Percentiles rank a stretch among this genome's conserved stretches.
Evolutionary conservation across 1,139 yeast genomes (phyloP).

Genomic region (Schwanniomyces etchellsii): DNA sequence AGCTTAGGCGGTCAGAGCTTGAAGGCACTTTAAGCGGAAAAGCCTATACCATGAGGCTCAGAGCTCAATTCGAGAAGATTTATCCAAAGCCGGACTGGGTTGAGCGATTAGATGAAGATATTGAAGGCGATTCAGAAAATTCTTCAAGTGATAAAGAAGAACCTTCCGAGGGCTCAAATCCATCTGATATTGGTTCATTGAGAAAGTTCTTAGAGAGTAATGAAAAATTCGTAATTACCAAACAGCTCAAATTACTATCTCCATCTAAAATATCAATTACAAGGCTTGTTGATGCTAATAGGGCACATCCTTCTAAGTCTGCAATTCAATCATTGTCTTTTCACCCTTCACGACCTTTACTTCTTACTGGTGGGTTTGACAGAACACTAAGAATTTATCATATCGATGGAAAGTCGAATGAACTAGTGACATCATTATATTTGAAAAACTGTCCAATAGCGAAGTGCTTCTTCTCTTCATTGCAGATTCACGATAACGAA

Average conservation of each 20-base stretch:
- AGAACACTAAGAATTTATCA: constrained; percentile 82
- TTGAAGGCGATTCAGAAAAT: constrained; percentile 23
- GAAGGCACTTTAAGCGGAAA: constrained; percentile 61
- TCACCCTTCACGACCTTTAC: constrained; percentile 80
- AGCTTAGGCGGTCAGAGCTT: constrained; percentile 58
- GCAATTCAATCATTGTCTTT: constrained; percentile 81
- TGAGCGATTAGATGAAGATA: constrained; percentile 23
- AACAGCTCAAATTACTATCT: constrained; percentile 57
- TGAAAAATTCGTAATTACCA: constrained; percentile 48
- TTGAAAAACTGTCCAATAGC: constrained; percentile 77
- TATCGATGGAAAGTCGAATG: constrained; percentile 84
- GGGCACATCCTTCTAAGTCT: constrained; percentile 59
- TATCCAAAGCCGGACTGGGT: constrained; percentile 93
- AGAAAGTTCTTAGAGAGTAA: constrained; percentile 55
- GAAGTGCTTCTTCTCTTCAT: constrained; percentile 58
- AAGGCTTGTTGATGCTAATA: constrained; percentile 83
- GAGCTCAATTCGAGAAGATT: constrained; percentile 81
- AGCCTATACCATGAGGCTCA: constrained; percentile 64
- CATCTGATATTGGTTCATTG: constrained; percentile 47
- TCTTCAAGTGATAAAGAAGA: constrained; percentile 28
- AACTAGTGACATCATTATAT: constrained; percentile 75
- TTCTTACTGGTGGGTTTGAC: constrained; percentile 90
- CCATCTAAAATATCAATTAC: constrained; percentile 67
- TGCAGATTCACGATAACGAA: constrained; percentile 38
- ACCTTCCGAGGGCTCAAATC: constrained; percentile 23